phyloP scores from a whole-genome alignment of 1,284 basidiomycete species.

The Mycocalia duriaeana region DNA sequence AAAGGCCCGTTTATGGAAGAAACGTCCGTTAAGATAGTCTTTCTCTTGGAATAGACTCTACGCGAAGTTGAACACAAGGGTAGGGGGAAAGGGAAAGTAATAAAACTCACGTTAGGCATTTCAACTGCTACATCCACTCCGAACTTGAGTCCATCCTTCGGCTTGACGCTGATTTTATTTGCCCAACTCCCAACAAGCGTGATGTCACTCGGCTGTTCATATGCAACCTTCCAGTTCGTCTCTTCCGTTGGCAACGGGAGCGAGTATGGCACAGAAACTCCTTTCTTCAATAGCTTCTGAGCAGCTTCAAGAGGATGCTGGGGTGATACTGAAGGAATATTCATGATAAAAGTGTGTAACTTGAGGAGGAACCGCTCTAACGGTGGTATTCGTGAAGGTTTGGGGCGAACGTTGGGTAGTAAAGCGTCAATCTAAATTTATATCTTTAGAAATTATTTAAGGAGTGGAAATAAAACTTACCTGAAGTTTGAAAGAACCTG shows the following conservation, averaged over 20 bases:
- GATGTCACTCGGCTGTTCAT: constrained; percentile 63
- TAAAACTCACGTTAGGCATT: constrained; percentile 73
- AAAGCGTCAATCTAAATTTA: constrained; percentile 68
- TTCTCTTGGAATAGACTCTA: constrained; percentile 89
- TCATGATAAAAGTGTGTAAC: constrained; percentile 56
- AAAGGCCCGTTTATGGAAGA: constrained; percentile 90
- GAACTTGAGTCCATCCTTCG: constrained; percentile 60
- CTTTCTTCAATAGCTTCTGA: constrained; percentile 45
- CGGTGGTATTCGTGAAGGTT: constrained; percentile 45
- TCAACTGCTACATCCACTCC: constrained; percentile 81
- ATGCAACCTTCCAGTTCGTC: constrained; percentile 73
- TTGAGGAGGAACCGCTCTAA: constrained; percentile 62
- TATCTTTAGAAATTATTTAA: constrained; percentile 1
- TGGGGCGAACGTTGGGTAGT: constrained; percentile 74
- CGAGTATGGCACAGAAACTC: constrained; percentile 59
- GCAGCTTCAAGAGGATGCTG: constrained; percentile 64
- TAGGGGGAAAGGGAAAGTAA: background rate
- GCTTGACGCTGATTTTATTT: constrained; percentile 61
- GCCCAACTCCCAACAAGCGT: constrained; percentile 75
- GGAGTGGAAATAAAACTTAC: constrained; percentile 31
- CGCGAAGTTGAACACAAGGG: background rate
- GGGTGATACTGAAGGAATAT: constrained; percentile 52
- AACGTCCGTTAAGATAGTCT: constrained; percentile 86
- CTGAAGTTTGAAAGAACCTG: constrained; percentile 83
- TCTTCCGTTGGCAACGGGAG: constrained; percentile 63